Conservation (phyloP, 352 stramenopile genomes). For the Phytophthora megakarya region DNA sequence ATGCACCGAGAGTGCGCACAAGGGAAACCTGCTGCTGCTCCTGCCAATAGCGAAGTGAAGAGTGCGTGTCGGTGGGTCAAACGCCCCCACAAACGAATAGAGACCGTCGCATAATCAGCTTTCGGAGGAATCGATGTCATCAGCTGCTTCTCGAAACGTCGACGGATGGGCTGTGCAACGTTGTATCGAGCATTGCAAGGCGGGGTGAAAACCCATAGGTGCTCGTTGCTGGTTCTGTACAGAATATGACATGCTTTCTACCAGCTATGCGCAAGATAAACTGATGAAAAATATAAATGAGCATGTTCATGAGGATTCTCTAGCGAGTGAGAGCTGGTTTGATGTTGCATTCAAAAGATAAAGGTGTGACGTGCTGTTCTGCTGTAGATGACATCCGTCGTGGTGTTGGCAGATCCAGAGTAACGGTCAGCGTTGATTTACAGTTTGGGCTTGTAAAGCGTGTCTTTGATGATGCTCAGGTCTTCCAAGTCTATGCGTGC, state of each 20-base stretch:
- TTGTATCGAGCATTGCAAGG: not conserved
- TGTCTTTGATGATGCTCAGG: too few species aligned
- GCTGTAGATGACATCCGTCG: too few species aligned
- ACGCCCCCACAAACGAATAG: constrained; percentile 22
- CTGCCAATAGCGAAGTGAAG: constrained; percentile 34
- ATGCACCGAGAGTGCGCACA: constrained; percentile 15
- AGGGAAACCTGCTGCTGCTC: constrained; percentile 20
- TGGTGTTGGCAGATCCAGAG: too few species aligned
- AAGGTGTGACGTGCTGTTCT: too few species aligned
- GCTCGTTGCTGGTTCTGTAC: not conserved
- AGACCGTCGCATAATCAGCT: constrained; percentile 5
- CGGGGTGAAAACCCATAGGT: not conserved
- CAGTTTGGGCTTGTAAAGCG: too few species aligned
- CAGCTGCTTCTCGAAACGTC: constrained; percentile 14
- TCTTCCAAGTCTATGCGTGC: too few species aligned
- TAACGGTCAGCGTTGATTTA: not conserved
- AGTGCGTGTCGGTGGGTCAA: constrained; percentile 17
- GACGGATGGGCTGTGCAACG: constrained; percentile 8
- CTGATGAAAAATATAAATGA: not conserved
- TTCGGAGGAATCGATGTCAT: constrained; percentile 22
- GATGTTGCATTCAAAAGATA: too few species aligned
- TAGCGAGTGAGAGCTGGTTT: not conserved
- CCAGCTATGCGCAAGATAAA: too few species aligned
- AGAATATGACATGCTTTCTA: too few species aligned
- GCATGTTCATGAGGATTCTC: not conserved